Conservation (phyloP, 495 filamentous ascomycete species). For the Oidiodendron maius region DNA sequence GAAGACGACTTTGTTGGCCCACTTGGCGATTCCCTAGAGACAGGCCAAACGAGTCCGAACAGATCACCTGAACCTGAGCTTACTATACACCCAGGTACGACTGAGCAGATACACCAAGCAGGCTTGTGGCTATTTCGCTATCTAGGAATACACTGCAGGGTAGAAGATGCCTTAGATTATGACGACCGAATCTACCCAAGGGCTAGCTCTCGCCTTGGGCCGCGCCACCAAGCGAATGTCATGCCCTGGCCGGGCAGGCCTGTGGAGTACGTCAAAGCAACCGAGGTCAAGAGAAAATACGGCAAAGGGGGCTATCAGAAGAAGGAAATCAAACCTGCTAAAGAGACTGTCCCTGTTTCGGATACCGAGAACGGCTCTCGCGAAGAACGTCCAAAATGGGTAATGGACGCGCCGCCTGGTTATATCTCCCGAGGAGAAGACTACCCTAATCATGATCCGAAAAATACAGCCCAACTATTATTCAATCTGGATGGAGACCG, state of each 20-base stretch:
- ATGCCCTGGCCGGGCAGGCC: slow-evolving; percentile 76
- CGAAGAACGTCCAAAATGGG: slow-evolving; percentile 83
- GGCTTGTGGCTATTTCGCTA: slow-evolving; percentile 97
- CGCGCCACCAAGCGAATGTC: slow-evolving; percentile 87
- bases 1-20: slow-evolving; percentile 68
- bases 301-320: slow-evolving; percentile 56
- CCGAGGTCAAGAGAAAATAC: slow-evolving; percentile 76
- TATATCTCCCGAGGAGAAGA: slow-evolving; percentile 85
- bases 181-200: slow-evolving; percentile 97
- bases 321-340: slow-evolving; percentile 65
- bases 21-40: slow-evolving; percentile 41
- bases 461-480: slow-evolving; percentile 43
- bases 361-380: slow-evolving; percentile 73
- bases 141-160: slow-evolving; percentile 88
- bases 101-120: slow-evolving; percentile 86
- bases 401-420: slow-evolving; percentile 83
- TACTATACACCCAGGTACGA: slow-evolving; percentile 64
- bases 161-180: slow-evolving; percentile 94
- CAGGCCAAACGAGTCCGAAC: slow-evolving; percentile 51
- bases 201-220: slow-evolving; percentile 86
- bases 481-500: slow-evolving; percentile 53
- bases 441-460: slow-evolving; percentile 35
- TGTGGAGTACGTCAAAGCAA: slow-evolving; percentile 83
- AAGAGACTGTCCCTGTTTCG: slow-evolving; percentile 69
- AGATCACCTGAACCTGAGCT: slow-evolving; percentile 43